Base-by-base conservation (phyloP, 306 rosid genomes). In the Vigna angularis region DNA sequence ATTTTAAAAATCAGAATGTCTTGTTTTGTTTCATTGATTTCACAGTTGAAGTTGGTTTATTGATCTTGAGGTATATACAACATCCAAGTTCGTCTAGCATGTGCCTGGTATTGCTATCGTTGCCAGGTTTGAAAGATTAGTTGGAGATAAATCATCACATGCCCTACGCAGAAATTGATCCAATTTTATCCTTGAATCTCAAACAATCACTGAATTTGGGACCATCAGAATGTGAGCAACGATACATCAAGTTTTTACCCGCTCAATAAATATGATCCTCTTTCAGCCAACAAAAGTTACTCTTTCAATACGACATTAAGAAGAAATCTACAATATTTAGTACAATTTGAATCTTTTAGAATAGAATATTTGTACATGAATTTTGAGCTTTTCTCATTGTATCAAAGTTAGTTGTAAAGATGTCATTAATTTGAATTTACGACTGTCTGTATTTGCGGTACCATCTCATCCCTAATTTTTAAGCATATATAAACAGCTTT, bases 361-460 rank as follows among this genome's bases (percentile, higher is more conserved):
- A 70, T 73, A 66, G 76, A 78, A 56, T 10, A 42, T 70, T 63
- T 77, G 85, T 82, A 76, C 74, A 72, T 71, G 86, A 82, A 77
- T 77, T 78, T 78, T 78, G 80, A 78, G 68, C 47, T 16, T 47
- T 64, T 72, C 40, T 66, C 79, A 47, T 34, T 61, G 75, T 77
- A 81, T 81, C 65, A 44, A 20, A 26, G 57, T 38, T 65, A 14
- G 57, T 38, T 71, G 73, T 75, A 71, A 38, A 70, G 14, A 66
- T 71, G 73, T 40, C 48, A 32, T 78, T 67, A 0, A 26, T 82
- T 45, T 53, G 53, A 73, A 69, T 66, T 40, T 66, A 13, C 24
- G 62, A 44, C 52, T 12, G 20, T 45, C 52, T 6, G 1, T 36
- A 6, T 6, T 6, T 36, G 42, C 2, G 8, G 42, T 6, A 36